A percentile compares a stretch with the other conserved stretches of the same genome.
Evolutionary conservation across 1,139 yeast genomes (phyloP).

Genomic region (Blastobotrys capitulatus): DNA sequence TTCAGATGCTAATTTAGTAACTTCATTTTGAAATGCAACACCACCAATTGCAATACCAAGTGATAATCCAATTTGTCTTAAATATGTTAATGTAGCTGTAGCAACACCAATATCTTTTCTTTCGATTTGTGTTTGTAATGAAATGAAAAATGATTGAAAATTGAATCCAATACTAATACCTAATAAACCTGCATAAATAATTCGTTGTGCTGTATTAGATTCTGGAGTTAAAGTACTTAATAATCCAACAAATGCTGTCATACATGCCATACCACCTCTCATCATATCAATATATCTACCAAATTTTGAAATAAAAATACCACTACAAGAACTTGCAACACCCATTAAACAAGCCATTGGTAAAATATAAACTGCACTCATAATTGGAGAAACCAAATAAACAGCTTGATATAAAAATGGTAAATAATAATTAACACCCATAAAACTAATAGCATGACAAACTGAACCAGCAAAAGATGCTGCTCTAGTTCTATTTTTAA

Average conservation of each 20-base stretch:
- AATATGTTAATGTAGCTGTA: slow-evolving; percentile 22
- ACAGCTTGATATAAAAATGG: slow-evolving; percentile 52
- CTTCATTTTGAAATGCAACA: slow-evolving; percentile 25
- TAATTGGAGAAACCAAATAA: slow-evolving; percentile 30
- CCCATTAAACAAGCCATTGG: slow-evolving; percentile 27
- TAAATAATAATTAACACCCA: slow-evolving; percentile 41
- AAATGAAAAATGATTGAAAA: slow-evolving; percentile 25
- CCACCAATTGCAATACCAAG: slow-evolving; percentile 27
- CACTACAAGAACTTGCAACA: slow-evolving; percentile 22
- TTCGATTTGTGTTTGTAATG: slow-evolving; percentile 23
- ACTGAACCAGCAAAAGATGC: slow-evolving; percentile 35
- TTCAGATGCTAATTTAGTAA: slow-evolving; percentile 16
- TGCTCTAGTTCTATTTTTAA: slow-evolving; percentile 31
- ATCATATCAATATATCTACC: slow-evolving; percentile 19
- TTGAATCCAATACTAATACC: slow-evolving; percentile 26
- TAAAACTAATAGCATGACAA: slow-evolving; percentile 42
- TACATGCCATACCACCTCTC: slow-evolving; percentile 19
- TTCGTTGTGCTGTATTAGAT: slow-evolving; percentile 22
- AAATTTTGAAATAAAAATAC: slow-evolving; percentile 19
- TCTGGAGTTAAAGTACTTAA: slow-evolving; percentile 20
- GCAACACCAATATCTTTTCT: slow-evolving; percentile 24
- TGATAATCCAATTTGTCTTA: slow-evolving; percentile 25
- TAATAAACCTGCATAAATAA: slow-evolving; percentile 22
- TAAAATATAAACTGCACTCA: slow-evolving; percentile 23
- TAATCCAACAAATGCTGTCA: slow-evolving; percentile 22